phyloP scores from a whole-genome alignment of 225 moss, liverwort and hornwort genomes.

The Physcomitrium patens region DNA sequence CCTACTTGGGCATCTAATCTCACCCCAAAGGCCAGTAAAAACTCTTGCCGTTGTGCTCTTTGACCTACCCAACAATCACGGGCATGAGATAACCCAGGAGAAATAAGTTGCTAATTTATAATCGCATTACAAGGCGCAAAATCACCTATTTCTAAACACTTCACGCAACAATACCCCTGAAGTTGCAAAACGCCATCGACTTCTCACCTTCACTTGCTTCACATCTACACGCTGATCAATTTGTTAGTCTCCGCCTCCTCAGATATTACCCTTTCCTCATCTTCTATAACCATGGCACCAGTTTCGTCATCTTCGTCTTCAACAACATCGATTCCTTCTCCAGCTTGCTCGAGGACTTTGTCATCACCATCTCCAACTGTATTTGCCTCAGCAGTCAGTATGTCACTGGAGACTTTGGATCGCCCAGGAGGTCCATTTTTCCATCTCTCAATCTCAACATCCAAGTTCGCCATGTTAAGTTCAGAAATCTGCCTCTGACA shows the following conservation, averaged over 20 bases:
- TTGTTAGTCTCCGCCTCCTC: slow-evolving; percentile 51
- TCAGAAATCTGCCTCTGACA: slow-evolving; percentile 76
- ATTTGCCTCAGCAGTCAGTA: slow-evolving; percentile 36
- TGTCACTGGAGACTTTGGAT: slow-evolving; percentile 42
- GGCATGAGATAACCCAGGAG: slow-evolving; percentile 27
- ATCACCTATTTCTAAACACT: slow-evolving; percentile 54
- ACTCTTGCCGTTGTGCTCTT: slow-evolving; percentile 29
- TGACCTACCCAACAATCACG: slow-evolving; percentile 42
- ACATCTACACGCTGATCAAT: slow-evolving; percentile 43
- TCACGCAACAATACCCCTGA: slow-evolving; percentile 59
- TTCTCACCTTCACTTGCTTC: slow-evolving; percentile 55
- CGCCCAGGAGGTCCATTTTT: slow-evolving; percentile 68
- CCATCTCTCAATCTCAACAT: slow-evolving; percentile 94
- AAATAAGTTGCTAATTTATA: slow-evolving; percentile 11
- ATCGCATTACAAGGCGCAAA: slow-evolving; percentile 21
- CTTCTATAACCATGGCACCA: slow-evolving; percentile 57
- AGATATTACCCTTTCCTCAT: slow-evolving; percentile 51
- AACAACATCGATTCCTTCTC: slow-evolving; percentile 47
- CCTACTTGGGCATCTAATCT: slow-evolving; percentile 24
- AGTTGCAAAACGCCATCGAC: slow-evolving; percentile 61
- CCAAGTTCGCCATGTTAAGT: slow-evolving; percentile 79
- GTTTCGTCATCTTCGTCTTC: slow-evolving; percentile 76
- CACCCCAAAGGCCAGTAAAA: slow-evolving; percentile 26
- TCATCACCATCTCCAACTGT: slow-evolving; percentile 56
- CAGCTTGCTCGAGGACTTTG: slow-evolving; percentile 42